These are phyloP conservation scores for Lactarius evosmus DNA, from an alignment of 768 basidiomycete species.

Conservation along the genomic window DNA sequence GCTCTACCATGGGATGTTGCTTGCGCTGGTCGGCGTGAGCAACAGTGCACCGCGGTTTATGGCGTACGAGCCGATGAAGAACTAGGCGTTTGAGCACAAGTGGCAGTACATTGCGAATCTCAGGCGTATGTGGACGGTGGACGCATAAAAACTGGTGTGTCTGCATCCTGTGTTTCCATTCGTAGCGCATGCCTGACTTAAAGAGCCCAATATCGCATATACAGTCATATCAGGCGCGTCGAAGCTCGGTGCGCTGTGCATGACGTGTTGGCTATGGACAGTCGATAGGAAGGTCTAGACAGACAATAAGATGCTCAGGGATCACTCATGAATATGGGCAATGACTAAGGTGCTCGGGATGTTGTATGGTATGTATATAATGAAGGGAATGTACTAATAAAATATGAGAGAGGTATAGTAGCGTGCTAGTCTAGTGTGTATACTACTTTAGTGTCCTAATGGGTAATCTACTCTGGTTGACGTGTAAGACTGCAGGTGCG, in stretches of 20 bases:
- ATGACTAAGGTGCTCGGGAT: too few relatives aligned
- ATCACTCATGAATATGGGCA: too few relatives aligned
- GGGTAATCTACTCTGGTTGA: too few relatives aligned
- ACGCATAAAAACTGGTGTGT: conserved; percentile 79
- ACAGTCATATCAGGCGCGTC: conserved; percentile 89
- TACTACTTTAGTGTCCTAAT: too few relatives aligned
- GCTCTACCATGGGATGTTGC: conserved; percentile 79
- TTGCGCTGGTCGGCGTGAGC: conserved; percentile 89
- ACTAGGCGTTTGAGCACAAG: conserved; percentile 81
- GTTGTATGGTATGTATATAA: too few relatives aligned
- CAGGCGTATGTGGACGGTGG: conserved; percentile 65
- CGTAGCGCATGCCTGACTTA: not conserved
- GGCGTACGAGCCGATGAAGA: conserved; percentile 94
- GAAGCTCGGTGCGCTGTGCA: conserved; percentile 81
- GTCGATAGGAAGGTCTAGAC: too few relatives aligned
- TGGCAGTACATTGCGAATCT: conserved; percentile 54
- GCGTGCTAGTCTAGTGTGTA: too few relatives aligned
- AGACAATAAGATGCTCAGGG: too few relatives aligned
- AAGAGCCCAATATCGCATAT: conserved; percentile 88
- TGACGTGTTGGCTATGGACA: too few relatives aligned
- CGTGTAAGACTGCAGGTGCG: too few relatives aligned
- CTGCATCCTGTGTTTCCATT: conserved; percentile 1
- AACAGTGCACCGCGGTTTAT: conserved; percentile 97
- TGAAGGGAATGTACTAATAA: too few relatives aligned
- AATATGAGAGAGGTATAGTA: too few relatives aligned